Evolutionary conservation across 163 green algal genomes (phyloP).

Genomic region (Chlamydomonas reinhardtii): DNA sequence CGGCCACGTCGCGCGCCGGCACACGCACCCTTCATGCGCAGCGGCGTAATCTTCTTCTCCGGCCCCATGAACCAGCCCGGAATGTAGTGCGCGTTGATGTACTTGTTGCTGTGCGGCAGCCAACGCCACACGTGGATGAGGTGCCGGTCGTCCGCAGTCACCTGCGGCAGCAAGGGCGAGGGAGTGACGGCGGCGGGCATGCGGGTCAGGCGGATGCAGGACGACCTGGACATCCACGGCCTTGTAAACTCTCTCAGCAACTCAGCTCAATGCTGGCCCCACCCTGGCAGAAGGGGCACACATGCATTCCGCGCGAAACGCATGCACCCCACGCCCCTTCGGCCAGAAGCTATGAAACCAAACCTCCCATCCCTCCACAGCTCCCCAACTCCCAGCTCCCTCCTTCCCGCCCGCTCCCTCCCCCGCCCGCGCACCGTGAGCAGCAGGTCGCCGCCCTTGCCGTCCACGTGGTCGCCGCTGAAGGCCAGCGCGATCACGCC

Average conservation of each 20-base stretch:
- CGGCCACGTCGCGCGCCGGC: no score
- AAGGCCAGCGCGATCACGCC: conserved; percentile 53
- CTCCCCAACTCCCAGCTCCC: not conserved
- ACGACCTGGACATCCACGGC: no score
- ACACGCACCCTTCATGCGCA: not conserved
- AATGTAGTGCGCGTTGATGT: conserved; percentile 59
- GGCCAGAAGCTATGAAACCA: no score
- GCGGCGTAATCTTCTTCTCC: conserved; percentile 66
- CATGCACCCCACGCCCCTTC: no score
- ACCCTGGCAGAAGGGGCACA: no score
- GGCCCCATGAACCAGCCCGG: conserved; percentile 69
- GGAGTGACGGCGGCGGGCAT: no score
- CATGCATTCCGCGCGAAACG: no score
- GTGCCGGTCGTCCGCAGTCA: conserved; percentile 73
- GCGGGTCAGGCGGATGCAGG: no score
- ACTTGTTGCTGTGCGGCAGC: conserved; percentile 60
- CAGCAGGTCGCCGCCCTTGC: conserved; percentile 60
- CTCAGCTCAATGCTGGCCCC: no score
- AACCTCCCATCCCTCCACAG: no score
- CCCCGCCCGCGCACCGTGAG: conserved; percentile 42
- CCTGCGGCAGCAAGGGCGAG: not conserved
- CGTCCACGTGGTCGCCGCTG: conserved; percentile 52
- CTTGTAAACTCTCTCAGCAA: no score
- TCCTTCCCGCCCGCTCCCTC: not conserved
- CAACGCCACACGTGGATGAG: conserved; percentile 72